Percentiles rank a stretch among this genome's conserved stretches.
Evolutionary conservation across 108 stramenopile species (phyloP).

Genomic region (Cyclostephanos invisitatus): DNA sequence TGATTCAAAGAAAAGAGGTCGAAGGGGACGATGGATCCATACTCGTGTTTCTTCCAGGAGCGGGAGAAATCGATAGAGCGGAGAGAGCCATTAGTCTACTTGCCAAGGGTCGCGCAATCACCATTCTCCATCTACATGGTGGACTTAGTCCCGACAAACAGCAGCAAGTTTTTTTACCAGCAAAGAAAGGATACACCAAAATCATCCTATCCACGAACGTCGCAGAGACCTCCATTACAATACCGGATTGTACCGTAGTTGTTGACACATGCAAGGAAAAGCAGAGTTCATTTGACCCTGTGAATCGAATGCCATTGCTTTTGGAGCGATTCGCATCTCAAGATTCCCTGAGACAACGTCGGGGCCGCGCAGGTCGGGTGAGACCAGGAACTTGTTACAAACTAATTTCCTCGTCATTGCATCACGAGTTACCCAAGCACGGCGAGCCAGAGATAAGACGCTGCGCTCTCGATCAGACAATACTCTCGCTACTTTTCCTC

Average conservation of each 20-base stretch:
- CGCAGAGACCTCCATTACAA: constrained; percentile 94
- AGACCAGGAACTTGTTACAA: constrained; percentile 86
- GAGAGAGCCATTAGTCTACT: constrained; percentile 47
- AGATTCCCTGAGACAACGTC: constrained; percentile 76
- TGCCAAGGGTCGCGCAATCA: constrained; percentile 35
- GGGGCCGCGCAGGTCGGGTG: constrained; percentile 86
- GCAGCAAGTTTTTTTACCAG: constrained; percentile 76
- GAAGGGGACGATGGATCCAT: constrained; percentile 85
- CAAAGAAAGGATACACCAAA: constrained; percentile 77
- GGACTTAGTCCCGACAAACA: constrained; percentile 89
- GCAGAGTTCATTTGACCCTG: constrained; percentile 82
- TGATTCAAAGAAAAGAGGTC: constrained; percentile 52
- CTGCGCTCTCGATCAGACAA: constrained; percentile 82
- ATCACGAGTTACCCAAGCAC: constrained; percentile 61
- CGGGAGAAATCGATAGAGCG: constrained; percentile 86
- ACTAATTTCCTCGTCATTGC: constrained; percentile 64
- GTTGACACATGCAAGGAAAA: constrained; percentile 85
- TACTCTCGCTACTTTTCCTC: constrained; percentile 79
- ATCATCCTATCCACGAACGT: constrained; percentile 95
- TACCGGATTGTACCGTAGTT: constrained; percentile 93
- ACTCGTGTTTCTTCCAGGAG: constrained; percentile 92
- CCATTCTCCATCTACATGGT: constrained; percentile 89
- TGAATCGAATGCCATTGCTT: constrained; percentile 86
- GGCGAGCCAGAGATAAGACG: constrained; percentile 78
- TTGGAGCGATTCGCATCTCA: constrained; percentile 80